A percentile compares a stretch with the other conserved stretches of the same genome.
Evolutionary conservation across 257 asterid species (phyloP).

Genomic region (Ballota nigra): DNA sequence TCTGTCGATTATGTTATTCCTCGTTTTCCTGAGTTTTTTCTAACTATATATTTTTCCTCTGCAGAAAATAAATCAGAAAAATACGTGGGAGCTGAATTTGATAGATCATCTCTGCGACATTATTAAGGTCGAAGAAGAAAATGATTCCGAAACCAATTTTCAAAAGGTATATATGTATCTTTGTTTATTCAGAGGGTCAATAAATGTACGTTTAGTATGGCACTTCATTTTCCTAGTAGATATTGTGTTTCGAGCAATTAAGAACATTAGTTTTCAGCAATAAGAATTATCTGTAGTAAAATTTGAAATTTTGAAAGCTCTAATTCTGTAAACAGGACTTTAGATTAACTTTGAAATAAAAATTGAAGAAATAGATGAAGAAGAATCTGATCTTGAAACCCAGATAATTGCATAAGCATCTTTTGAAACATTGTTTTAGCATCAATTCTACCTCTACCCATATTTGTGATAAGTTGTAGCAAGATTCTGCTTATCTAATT

Average conservation of each 20-base stretch:
- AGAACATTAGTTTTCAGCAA: neutral
- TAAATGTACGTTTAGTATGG: neutral
- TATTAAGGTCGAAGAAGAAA: constrained; percentile 76
- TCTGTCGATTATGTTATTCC: neutral
- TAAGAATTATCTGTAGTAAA: neutral
- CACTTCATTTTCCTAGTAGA: neutral
- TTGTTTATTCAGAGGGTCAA: neutral
- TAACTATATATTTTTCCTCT: constrained; percentile 5
- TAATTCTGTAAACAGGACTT: neutral
- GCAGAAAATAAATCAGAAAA: constrained; percentile 94
- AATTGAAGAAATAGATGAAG: neutral
- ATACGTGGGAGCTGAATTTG: constrained; percentile 93
- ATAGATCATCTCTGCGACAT: constrained; percentile 86
- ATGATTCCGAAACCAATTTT: constrained; percentile 81
- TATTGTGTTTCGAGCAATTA: neutral
- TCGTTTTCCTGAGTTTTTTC: neutral
- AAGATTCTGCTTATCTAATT: neutral
- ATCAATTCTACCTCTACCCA: neutral
- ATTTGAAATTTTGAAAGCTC: neutral
- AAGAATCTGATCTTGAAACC: neutral
- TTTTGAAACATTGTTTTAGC: neutral
- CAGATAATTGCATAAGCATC: neutral
- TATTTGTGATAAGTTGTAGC: neutral
- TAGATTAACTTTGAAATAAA: neutral
- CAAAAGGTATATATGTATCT: constrained; percentile 57